A percentile compares a stretch with the other conserved stretches of the same genome.
These are phyloP conservation scores for Anethum foeniculum DNA, from an alignment of 140 eudicot species.

Conservation along the genomic window DNA sequence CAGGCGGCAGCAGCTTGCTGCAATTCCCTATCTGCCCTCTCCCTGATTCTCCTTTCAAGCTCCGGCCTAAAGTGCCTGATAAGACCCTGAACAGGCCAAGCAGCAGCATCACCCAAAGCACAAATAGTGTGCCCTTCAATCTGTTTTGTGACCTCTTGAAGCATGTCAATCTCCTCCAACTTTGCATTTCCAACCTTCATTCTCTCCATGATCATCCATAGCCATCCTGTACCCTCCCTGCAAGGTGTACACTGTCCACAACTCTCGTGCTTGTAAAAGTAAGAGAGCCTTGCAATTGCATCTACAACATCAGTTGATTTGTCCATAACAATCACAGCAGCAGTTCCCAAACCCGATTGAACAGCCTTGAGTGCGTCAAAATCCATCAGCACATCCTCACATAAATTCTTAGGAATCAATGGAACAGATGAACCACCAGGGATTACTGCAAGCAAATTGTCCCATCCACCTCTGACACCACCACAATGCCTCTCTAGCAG, in stretches of 20 bases:
- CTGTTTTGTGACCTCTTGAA: conserved; percentile 95
- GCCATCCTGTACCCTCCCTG: conserved; percentile 98
- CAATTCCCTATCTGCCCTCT: conserved; percentile 76
- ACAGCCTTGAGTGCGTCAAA: conserved; percentile 88
- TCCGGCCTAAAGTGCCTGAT: conserved; percentile 95
- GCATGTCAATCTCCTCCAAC: conserved; percentile 96
- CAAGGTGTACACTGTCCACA: conserved; percentile 99
- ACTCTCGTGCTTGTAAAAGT: conserved; percentile 93
- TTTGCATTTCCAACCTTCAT: conserved; percentile 93
- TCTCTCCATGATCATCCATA: conserved; percentile 98
- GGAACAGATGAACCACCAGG: conserved; percentile 98
- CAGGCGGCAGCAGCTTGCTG: conserved; percentile 76
- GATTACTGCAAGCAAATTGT: conserved; percentile 86
- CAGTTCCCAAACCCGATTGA: conserved; percentile 90
- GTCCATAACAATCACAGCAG: conserved; percentile 96
- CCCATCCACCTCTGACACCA: conserved; percentile 98
- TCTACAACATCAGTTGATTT: conserved; percentile 92
- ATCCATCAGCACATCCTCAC: conserved; percentile 96
- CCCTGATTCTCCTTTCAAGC: conserved; percentile 87
- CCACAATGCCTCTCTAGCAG: conserved; percentile 92
- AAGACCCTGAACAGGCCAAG: conserved; percentile 99
- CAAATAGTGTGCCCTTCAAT: conserved; percentile 97
- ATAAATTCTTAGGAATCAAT: conserved; percentile 56
- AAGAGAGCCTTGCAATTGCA: conserved; percentile 83
- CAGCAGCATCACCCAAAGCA: conserved; percentile 98